Percentiles rank a stretch among this genome's conserved stretches.
These are phyloP conservation scores for Soucietia sequanensis DNA, from an alignment of 805 yeast genomes.

Conservation along the genomic window DNA sequence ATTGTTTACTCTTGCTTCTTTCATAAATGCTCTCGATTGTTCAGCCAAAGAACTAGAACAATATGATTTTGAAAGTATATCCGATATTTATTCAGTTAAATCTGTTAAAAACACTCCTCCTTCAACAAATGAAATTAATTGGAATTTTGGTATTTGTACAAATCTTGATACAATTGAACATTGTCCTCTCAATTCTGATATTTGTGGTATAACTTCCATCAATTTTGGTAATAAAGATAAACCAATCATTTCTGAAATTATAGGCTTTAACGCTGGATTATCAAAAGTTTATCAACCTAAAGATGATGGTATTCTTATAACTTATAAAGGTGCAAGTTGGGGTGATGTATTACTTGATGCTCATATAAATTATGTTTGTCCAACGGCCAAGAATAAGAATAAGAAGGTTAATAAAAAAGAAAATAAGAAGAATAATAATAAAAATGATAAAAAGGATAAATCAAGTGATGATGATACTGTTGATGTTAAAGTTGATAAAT, in stretches of 20 bases:
- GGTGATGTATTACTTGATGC: slow-evolving; percentile 58
- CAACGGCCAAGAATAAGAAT: slow-evolving; percentile 19
- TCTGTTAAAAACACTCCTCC: slow-evolving; percentile 71
- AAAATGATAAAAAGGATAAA: too few species aligned
- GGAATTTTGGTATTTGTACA: slow-evolving; percentile 75
- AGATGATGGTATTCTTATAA: slow-evolving; percentile 33
- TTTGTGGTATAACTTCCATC: slow-evolving; percentile 73
- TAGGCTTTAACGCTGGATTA: slow-evolving; percentile 51
- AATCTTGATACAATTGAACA: slow-evolving; percentile 32
- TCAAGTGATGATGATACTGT: too few species aligned
- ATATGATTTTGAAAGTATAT: slow-evolving; percentile 46
- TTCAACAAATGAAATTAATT: slow-evolving; percentile 54
- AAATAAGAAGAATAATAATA: too few species aligned
- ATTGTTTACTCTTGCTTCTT: too few species aligned
- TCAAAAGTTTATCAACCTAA: slow-evolving; percentile 24
- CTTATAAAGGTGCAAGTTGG: slow-evolving; percentile 62
- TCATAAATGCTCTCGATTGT: slow-evolving; percentile 32
- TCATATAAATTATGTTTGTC: slow-evolving; percentile 48
- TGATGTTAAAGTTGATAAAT: slow-evolving; percentile 27
- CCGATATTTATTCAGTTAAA: slow-evolving; percentile 48
- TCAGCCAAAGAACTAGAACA: slow-evolving; percentile 30
- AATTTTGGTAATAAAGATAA: slow-evolving; percentile 41
- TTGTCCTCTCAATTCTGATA: slow-evolving; percentile 70
- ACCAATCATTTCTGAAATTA: slow-evolving; percentile 56
- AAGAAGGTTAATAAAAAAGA: too few species aligned